Base-by-base conservation (phyloP, 352 stramenopile genomes). In the Phytophthora citricola region DNA sequence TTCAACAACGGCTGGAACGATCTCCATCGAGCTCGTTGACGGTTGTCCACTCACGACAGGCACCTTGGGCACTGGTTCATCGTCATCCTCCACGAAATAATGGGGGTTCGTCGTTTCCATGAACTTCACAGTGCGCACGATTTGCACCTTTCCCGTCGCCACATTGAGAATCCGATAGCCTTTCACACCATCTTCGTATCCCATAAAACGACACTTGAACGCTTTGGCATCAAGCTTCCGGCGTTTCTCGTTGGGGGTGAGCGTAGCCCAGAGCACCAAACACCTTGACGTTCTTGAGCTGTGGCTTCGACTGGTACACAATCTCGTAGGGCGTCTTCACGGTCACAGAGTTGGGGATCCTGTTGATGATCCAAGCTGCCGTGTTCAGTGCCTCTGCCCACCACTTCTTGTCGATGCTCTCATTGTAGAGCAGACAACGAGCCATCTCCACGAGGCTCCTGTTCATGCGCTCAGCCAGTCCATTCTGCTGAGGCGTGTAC, bases 261-360 rank as follows among this genome's bases (percentile, higher is more conserved):
- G 40, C 59, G 22, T 63, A 69, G 11, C 53, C 59, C 40, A 63
- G 5, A 24, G 53, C 41, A 62, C 43, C 31, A 10, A 62, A 53
- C 51, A 54, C 54, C 10, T 55, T 58, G 15, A 75, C 11, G 55
- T 68, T 44, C 14, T 65, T 63, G 15, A 17, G 17, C 17, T 49
- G 24, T 4, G 38, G 51, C 26, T 60, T 51, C 11, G 26, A 14
- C 5, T 53, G 4, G 17, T 17, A 17, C 17, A 17, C 17, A 14
- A 66, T 58, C 44, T 74, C 46, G 22, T 58, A 59, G 5, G 67
- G 48, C n/a, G 61, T 67, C 24, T 55, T 62, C 27, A 53, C 27
- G n/a, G 32, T 50, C 5, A 22, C 44, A 0, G 22, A 17, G 22
- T 50, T 50, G 44, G 44, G 44, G 4, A 50, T 34, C 24, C 44